Percentiles rank a stretch among this genome's conserved stretches.
These are phyloP conservation scores for Lasiosphaeria hispida DNA, from an alignment of 495 filamentous ascomycete genomes.

Conservation along the genomic window DNA sequence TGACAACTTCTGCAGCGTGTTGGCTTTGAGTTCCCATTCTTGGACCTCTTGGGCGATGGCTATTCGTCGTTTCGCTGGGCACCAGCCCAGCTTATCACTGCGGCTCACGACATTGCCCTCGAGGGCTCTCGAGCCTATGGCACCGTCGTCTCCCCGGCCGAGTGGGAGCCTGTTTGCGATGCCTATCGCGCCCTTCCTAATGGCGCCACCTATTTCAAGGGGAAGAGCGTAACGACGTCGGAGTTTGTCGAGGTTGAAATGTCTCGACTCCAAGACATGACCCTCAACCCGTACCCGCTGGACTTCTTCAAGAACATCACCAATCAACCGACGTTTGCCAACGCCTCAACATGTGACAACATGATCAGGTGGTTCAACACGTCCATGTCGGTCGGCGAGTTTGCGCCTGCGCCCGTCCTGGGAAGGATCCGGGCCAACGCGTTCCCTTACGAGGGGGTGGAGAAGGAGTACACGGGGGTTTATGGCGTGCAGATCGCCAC, in stretches of 20 bases:
- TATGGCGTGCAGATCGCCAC: slow-evolving; percentile 42
- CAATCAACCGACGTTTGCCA: slow-evolving; percentile 44
- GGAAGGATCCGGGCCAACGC: slow-evolving; percentile 31
- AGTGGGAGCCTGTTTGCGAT: slow-evolving; percentile 39
- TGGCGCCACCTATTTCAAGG: slow-evolving; percentile 34
- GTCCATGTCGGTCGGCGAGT: slow-evolving; percentile 29
- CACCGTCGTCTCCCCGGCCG: slow-evolving; percentile 33
- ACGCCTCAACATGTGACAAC: slow-evolving; percentile 36
- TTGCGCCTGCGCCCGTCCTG: slow-evolving; percentile 30
- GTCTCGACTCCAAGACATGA: background rate
- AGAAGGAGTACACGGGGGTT: slow-evolving; percentile 27
- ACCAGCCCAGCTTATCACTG: slow-evolving; percentile 37
- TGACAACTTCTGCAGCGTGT: slow-evolving; percentile 30
- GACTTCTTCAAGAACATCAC: slow-evolving; percentile 40
- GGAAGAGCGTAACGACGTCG: slow-evolving; percentile 15
- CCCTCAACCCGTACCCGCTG: slow-evolving; percentile 32
- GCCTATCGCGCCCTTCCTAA: slow-evolving; percentile 30
- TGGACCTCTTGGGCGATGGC: slow-evolving; percentile 37
- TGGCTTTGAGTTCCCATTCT: slow-evolving; percentile 48
- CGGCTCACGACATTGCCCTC: slow-evolving; percentile 33
- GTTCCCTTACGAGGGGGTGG: slow-evolving; percentile 25
- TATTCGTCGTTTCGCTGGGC: slow-evolving; percentile 43
- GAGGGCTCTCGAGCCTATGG: slow-evolving; percentile 39
- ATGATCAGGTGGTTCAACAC: slow-evolving; percentile 43
- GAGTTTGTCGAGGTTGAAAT: slow-evolving; percentile 35